phyloP scores from a whole-genome alignment of 1,139 yeast genomes.

The Saccharomyces uvarum region DNA sequence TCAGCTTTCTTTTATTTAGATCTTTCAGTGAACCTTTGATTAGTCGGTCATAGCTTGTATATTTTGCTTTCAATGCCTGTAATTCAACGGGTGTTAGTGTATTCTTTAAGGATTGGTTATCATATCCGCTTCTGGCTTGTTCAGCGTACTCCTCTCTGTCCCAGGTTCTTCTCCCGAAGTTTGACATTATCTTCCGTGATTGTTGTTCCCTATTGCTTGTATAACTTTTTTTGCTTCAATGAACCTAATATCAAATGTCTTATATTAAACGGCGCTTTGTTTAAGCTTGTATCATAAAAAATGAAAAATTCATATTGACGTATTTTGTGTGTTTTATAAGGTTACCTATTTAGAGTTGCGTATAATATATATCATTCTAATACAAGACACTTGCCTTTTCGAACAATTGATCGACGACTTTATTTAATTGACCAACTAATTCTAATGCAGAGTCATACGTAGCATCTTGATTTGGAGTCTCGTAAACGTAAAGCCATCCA shows the following conservation, averaged over 20 bases:
- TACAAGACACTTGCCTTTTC: slow-evolving; percentile 85
- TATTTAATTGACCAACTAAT: slow-evolving; percentile 77
- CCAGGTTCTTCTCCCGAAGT: slow-evolving; percentile 64
- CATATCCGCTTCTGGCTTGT: slow-evolving; percentile 33
- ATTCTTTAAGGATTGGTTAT: slow-evolving; percentile 9
- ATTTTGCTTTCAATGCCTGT: slow-evolving; percentile 18
- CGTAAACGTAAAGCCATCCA: slow-evolving; percentile 91
- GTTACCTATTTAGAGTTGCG: neutral
- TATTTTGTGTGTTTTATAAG: neutral
- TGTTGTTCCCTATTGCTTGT: neutral
- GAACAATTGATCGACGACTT: slow-evolving; percentile 82
- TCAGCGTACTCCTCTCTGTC: slow-evolving; percentile 55
- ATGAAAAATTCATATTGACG: neutral
- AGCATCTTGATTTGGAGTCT: slow-evolving; percentile 81
- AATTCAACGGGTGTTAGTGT: slow-evolving; percentile 15
- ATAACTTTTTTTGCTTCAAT: neutral
- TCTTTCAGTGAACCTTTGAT: slow-evolving; percentile 36
- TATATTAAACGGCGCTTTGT: neutral
- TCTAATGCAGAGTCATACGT: slow-evolving; percentile 85
- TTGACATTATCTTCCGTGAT: slow-evolving; percentile 13
- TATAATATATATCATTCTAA: slow-evolving; percentile 23
- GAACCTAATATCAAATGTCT: neutral
- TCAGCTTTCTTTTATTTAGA: slow-evolving; percentile 40
- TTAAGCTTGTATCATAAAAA: neutral
- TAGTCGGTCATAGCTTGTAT: slow-evolving; percentile 19